phyloP scores from a whole-genome alignment of 129 eudicot species.

The Lonicera japonica region DNA sequence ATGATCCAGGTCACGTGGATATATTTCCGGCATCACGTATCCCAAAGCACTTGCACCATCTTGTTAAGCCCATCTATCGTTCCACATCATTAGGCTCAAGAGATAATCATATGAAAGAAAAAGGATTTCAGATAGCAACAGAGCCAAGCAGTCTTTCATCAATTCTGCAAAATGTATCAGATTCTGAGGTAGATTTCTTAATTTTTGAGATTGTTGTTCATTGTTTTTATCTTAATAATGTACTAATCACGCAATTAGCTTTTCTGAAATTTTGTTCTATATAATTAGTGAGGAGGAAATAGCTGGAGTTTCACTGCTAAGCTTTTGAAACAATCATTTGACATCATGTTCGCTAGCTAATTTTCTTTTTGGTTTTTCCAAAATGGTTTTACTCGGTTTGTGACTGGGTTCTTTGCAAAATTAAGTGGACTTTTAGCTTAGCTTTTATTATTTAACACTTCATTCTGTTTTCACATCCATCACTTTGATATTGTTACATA shows the following conservation, averaged over 20 bases:
- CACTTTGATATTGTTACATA: neutral
- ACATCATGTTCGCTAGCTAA: no score
- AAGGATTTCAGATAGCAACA: slow-evolving; percentile 66
- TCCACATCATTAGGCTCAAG: slow-evolving; percentile 21
- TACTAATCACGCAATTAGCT: neutral
- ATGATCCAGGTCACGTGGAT: slow-evolving; percentile 94
- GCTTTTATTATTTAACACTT: neutral
- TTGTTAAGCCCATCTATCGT: slow-evolving; percentile 56
- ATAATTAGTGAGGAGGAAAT: neutral
- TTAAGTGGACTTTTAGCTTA: neutral
- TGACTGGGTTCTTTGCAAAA: neutral
- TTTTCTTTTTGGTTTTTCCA: neutral
- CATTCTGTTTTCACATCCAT: neutral
- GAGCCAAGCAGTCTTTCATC: slow-evolving; percentile 53
- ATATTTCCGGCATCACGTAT: slow-evolving; percentile 76
- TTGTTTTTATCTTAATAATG: neutral
- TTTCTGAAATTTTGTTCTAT: neutral
- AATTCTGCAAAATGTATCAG: slow-evolving; percentile 67
- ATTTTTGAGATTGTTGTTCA: slow-evolving; percentile 1
- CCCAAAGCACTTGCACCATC: slow-evolving; percentile 68
- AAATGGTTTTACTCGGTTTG: neutral
- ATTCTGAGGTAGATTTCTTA: slow-evolving; percentile 57
- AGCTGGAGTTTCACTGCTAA: neutral
- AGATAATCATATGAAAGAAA: slow-evolving; percentile 42
- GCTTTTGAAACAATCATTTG: neutral